These are phyloP conservation scores for Termitomyces sp. DNA, from an alignment of 768 basidiomycete species.

Conservation along the genomic window DNA sequence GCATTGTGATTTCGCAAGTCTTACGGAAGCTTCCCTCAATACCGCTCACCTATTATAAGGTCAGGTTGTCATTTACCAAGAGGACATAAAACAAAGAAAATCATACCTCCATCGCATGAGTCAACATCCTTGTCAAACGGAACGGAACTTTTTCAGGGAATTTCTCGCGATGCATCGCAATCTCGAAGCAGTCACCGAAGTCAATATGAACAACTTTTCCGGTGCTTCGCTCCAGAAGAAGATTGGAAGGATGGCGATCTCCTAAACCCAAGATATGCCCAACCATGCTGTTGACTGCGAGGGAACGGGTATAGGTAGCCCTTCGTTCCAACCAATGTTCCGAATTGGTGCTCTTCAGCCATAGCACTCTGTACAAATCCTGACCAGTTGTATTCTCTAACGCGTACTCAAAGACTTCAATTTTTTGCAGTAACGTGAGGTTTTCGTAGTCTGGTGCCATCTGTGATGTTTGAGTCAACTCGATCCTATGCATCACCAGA, in stretches of 20 bases:
- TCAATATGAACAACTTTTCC: conserved; percentile 97
- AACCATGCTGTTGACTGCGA: conserved; percentile 98
- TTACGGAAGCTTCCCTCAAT: conserved; percentile 96
- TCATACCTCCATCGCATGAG: conserved; percentile 95
- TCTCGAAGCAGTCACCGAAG: conserved; percentile 97
- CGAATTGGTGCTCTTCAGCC: conserved; percentile 93
- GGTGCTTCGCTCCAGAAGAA: conserved; percentile 84
- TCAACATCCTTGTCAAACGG: conserved; percentile 96
- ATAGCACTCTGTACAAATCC: conserved; percentile 92
- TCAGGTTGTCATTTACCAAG: conserved; percentile 4
- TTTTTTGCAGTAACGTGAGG: conserved; percentile 90
- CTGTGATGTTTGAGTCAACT: conserved; percentile 30
- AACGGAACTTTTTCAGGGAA: conserved; percentile 99
- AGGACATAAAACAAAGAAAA: background rate
- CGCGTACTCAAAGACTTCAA: conserved; percentile 98
- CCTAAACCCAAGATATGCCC: conserved; percentile 96
- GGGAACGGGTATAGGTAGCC: conserved; percentile 90
- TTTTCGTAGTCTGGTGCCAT: conserved; percentile 99
- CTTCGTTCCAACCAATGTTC: conserved; percentile 98
- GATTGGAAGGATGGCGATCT: conserved; percentile 96
- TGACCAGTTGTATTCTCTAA: conserved; percentile 98
- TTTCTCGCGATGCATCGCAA: conserved; percentile 97
- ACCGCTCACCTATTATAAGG: conserved; percentile 71
- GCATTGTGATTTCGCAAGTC: conserved; percentile 98
- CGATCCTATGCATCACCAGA: background rate